Percentiles rank a stretch among this genome's conserved stretches.
phyloP scores from a whole-genome alignment of 371 early-diverging fungal species.

The Saksenaea vasiformis region DNA sequence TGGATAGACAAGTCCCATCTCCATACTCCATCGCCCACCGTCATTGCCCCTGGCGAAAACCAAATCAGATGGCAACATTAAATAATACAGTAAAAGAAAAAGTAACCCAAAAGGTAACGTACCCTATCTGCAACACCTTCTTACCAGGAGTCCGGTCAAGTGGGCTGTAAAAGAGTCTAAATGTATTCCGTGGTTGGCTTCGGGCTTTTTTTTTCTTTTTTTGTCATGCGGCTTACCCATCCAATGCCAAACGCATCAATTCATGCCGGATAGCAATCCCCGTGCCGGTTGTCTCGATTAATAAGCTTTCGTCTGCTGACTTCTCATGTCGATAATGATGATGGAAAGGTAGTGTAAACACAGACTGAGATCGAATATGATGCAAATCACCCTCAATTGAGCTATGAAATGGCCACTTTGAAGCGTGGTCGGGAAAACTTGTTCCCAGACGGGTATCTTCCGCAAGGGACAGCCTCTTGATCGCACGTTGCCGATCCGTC shows the following conservation, averaged over 20 bases:
- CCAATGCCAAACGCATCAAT: conserved; percentile 21
- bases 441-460: conserved; percentile 9
- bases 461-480: neutral
- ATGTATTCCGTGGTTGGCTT: neutral
- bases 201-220: neutral
- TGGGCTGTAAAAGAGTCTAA: conserved; percentile 17
- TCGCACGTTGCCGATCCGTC: neutral
- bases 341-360: conserved; percentile 17
- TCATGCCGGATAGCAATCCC: conserved; percentile 18
- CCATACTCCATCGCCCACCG: conserved; percentile 22
- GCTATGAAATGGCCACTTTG: neutral
- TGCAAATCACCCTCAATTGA: neutral
- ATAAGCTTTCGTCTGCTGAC: neutral
- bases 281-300: conserved; percentile 25
- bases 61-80: no score
- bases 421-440: conserved; percentile 12
- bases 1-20: conserved; percentile 15
- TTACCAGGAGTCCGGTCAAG: conserved; percentile 5
- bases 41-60: conserved; percentile 5
- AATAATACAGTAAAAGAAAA: neutral
- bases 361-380: conserved; percentile 13
- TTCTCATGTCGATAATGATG: neutral
- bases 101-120: neutral
- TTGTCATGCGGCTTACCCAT: conserved; percentile 15
- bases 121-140: neutral